Percentiles rank a stretch among this genome's conserved stretches.
Evolutionary conservation across 345 rosid genomes (phyloP).

Genomic region (Barbarea vulgaris): DNA sequence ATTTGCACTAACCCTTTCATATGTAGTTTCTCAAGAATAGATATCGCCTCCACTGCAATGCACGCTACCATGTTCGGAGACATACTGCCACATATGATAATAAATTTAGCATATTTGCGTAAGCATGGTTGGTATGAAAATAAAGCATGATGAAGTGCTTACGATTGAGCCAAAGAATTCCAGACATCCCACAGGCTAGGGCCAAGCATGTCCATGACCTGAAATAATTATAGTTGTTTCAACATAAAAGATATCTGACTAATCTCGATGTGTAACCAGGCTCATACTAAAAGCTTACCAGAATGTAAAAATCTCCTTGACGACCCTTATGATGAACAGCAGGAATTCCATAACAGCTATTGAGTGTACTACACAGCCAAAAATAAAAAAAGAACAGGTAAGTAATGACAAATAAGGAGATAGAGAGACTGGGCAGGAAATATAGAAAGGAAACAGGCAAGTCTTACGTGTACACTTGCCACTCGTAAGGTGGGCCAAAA

Average conservation of each 20-base stretch:
- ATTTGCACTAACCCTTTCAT: conserved; percentile 63
- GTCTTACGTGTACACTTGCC: conserved; percentile 94
- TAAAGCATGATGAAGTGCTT: conserved; percentile 39
- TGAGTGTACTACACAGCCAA: conserved; percentile 52
- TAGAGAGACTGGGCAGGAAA: not conserved
- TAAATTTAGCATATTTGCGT: conserved; percentile 22
- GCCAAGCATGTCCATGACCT: conserved; percentile 99
- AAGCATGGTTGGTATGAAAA: not conserved
- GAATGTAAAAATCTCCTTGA: conserved; percentile 92
- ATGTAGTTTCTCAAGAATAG: conserved; percentile 89
- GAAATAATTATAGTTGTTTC: conserved; percentile 37
- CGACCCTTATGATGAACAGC: conserved; percentile 88
- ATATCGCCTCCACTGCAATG: conserved; percentile 92
- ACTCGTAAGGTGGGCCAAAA: conserved; percentile 95
- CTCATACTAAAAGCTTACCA: conserved; percentile 55
- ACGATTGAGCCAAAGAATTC: conserved; percentile 82
- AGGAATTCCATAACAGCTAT: conserved; percentile 87
- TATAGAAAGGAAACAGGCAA: conserved; percentile 1
- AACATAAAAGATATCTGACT: not conserved
- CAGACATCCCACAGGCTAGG: conserved; percentile 99
- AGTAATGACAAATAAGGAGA: conserved; percentile 21
- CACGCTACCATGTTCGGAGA: conserved; percentile 86
- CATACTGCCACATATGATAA: conserved; percentile 59
- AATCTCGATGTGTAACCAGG: conserved; percentile 10
- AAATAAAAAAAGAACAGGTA: conserved; percentile 1